Base-by-base conservation (phyloP, 306 rosid genomes). In the Prunus dulcis region DNA sequence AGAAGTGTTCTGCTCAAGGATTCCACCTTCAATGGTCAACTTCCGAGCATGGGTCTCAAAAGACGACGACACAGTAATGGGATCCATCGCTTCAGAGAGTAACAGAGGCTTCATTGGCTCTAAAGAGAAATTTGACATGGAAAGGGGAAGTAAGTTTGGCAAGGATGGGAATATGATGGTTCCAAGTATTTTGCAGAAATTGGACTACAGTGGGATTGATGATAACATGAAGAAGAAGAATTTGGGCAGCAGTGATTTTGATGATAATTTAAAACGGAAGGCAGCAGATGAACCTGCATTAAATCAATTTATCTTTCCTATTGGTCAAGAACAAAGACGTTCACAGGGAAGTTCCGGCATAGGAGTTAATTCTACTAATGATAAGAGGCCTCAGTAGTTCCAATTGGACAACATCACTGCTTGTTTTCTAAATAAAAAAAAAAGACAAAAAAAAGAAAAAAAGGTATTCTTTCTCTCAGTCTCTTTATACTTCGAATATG, bases 1-100 rank as follows among this genome's bases (percentile, higher is more conserved):
- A 75, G 93, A 92, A 58, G 89, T 92, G 34, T 90, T 96, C 9
- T 95, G 85, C 86, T n/a, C 86, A 9, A 90, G 72, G 76, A 87
- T 89, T 50, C 96, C 96, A 49, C 82, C 80, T 25, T 62, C 91
- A 22, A 14, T 80, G 92, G 67, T 95, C 15, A 79, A 95, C 72
- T 95, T 95, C 65, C 87, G 96, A 84, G 83, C 78, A 50, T 89
- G 87, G 92, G 95, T 88, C 58, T 17, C 20, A 1, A 85, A 81
- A 79, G 90, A 80, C 52, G 89, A 88, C 8, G 87, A 84, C 9
- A 7, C 32, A 51, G 57, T 22, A 32, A 64, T 50, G n/a, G 88
- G 61, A 43, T 89, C 89, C 67, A 71, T 67, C 66, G n/a, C 71
- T 71, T 74, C 93, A 30, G 84, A 80, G 71, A 68, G 86, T 28